Conservation (phyloP, 2,329 filamentous ascomycete genomes). For the Septoria petroselini region DNA sequence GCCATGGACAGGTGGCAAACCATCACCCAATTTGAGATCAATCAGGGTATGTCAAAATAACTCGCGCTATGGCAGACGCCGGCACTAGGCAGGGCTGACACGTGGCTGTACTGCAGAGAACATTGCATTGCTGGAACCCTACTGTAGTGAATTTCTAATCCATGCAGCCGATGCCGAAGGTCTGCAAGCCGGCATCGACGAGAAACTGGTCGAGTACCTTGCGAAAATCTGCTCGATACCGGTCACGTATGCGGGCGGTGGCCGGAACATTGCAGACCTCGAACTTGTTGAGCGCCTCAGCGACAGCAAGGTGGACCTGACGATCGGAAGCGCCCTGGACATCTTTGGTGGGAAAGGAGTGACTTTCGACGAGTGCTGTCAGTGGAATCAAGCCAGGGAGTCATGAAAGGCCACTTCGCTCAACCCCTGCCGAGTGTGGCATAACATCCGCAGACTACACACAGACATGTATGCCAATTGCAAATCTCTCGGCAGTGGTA, state of each 20-base stretch:
- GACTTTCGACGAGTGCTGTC: conserved; percentile 81
- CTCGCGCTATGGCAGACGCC: conserved; percentile 9
- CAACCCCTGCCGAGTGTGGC: conserved; percentile 4
- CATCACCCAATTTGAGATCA: conserved; percentile 93
- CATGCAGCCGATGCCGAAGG: conserved; percentile 97
- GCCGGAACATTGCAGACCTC: conserved; percentile 74
- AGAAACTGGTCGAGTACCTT: conserved; percentile 71
- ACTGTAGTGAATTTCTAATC: conserved; percentile 94
- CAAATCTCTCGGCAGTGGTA: no score
- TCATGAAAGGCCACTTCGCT: conserved; percentile 11
- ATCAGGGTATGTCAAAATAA: conserved; percentile 59
- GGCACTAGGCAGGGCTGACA: conserved; percentile 20
- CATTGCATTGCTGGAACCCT: conserved; percentile 76
- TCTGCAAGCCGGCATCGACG: conserved; percentile 85
- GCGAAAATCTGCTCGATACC: conserved; percentile 86
- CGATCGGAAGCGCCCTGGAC: conserved; percentile 93
- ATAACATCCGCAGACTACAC: neutral
- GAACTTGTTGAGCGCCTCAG: conserved; percentile 78
- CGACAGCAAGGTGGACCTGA: conserved; percentile 79
- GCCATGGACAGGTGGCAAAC: conserved; percentile 99
- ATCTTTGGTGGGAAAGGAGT: conserved; percentile 89
- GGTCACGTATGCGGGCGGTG: conserved; percentile 95
- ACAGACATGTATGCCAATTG: conserved; percentile 1
- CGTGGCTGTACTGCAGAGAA: conserved; percentile 57
- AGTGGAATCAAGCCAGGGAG: conserved; percentile 63